Base-by-base conservation (phyloP, 257 asterid species). In the Plantago ovata region DNA sequence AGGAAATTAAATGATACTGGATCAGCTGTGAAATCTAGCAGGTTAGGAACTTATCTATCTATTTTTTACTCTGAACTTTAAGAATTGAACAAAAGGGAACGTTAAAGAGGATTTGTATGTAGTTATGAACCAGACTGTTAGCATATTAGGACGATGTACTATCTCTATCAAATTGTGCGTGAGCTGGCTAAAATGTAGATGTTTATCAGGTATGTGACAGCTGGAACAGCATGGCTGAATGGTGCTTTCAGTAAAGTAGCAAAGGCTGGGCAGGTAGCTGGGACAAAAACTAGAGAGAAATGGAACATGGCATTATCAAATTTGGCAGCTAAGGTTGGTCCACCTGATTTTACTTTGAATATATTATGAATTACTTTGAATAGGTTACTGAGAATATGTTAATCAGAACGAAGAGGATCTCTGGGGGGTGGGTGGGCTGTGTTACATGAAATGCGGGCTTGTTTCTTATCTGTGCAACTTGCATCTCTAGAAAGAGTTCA, bases 11-110 rank as follows among this genome's bases (percentile, higher is more conserved):
- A 88, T 65, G 80, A 81, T 73, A 92, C 98, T 56, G 98, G 98
- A 57, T 80, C 98, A 56, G 98, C 95, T 65, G 96, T 92, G 77
- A 92, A 88, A 75, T 81, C 98, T 58, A 92, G 98, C 95, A 92
- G 96, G 96, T 87, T 47, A 64, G 76, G 40, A 4, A 42, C 53
- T 47, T 50, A 48, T 53, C 57, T 18, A 40, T 28, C 20, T 6
- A 15, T 32, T 38, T 3, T 53, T 41, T n/a, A n/a, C n/a, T n/a
- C n/a, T n/a, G n/a, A n/a, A n/a, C n/a, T n/a, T n/a, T n/a, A n/a
- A n/a, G n/a, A n/a, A n/a, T n/a, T n/a, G n/a, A n/a, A n/a, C n/a
- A n/a, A n/a, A n/a, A n/a, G n/a, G n/a, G n/a, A n/a, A n/a, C n/a
- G n/a, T n/a, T n/a, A n/a, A n/a, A n/a, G n/a, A n/a, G n/a, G n/a